These are phyloP conservation scores for Cajanus cajan DNA, from an alignment of 306 rosid genomes.

Conservation along the genomic window DNA sequence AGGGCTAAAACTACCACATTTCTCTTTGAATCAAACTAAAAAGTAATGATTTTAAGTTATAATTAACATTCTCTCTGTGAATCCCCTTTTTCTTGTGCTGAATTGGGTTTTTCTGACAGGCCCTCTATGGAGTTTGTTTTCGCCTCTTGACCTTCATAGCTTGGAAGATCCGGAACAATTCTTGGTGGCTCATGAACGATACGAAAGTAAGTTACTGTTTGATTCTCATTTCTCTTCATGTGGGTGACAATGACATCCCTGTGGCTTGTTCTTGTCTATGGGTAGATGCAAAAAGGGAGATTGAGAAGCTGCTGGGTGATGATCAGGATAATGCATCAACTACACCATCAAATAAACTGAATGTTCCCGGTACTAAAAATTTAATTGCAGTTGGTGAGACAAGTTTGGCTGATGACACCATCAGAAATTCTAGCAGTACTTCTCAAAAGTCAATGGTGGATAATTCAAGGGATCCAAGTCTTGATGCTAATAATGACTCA, in stretches of 20 bases:
- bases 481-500: constrained; percentile 29
- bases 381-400: constrained; percentile 24
- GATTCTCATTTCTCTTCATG: too few relatives aligned
- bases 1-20: constrained; percentile 67
- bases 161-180: constrained; percentile 66
- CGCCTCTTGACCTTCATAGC: constrained; percentile 50
- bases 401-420: constrained; percentile 21
- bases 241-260: too few relatives aligned
- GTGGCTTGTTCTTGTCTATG: constrained; percentile 38
- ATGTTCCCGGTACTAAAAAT: constrained; percentile 28
- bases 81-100: too few relatives aligned
- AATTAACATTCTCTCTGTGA: too few relatives aligned
- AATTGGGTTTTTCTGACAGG: too few relatives aligned
- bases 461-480: constrained; percentile 32
- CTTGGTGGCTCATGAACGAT: constrained; percentile 60
- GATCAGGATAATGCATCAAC: too few relatives aligned
- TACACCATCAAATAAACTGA: constrained; percentile 25
- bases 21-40: constrained; percentile 54
- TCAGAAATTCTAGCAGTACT: constrained; percentile 18
- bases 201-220: too few relatives aligned
- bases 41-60: too few relatives aligned
- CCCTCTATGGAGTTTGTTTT: constrained; percentile 50
- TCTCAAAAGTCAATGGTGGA: constrained; percentile 30
- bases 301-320: constrained; percentile 17
- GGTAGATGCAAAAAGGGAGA: constrained; percentile 35